Conservation (phyloP, 2,329 filamentous ascomycete genomes). For the Ophiostoma angusticollis region DNA sequence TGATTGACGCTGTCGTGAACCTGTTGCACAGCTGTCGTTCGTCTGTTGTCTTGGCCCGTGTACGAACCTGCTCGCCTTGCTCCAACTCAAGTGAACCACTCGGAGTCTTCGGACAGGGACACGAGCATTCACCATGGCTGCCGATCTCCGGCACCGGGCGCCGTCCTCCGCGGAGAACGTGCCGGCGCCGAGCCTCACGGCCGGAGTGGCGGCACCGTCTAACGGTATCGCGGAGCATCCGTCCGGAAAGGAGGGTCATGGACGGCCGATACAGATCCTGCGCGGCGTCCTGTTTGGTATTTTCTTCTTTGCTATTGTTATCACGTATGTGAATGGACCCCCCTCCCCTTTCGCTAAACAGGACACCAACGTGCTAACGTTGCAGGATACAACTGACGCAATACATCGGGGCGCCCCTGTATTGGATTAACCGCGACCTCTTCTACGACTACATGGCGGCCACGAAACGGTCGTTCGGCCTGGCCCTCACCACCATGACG, state of each 20-base stretch:
- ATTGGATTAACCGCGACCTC: slow-evolving; percentile 60
- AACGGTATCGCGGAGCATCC: slow-evolving; percentile 28
- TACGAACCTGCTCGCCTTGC: too few relatives aligned
- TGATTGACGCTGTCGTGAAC: too few relatives aligned
- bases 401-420: slow-evolving; percentile 62
- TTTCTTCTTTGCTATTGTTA: slow-evolving; percentile 38
- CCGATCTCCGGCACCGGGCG: slow-evolving; percentile 25
- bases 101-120: too few relatives aligned
- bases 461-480: slow-evolving; percentile 73
- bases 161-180: slow-evolving; percentile 12
- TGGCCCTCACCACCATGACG: slow-evolving; percentile 67
- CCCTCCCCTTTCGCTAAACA: too few relatives aligned
- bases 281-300: slow-evolving; percentile 37
- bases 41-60: too few relatives aligned
- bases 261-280: slow-evolving; percentile 34
- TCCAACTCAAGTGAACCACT: too few relatives aligned
- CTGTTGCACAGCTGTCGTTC: too few relatives aligned
- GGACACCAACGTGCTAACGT: too few relatives aligned
- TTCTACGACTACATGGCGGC: slow-evolving; percentile 81
- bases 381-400: slow-evolving; percentile 56
- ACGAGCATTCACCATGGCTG: slow-evolving; percentile 23
- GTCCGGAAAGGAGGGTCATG: slow-evolving; percentile 42
- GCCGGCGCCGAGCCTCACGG: slow-evolving; percentile 20
- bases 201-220: slow-evolving; percentile 10
- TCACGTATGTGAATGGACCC: slow-evolving; percentile 40